Evolutionary conservation across 2,329 filamentous ascomycete genomes (phyloP).

Genomic region (Dactylonectria macrodidyma): DNA sequence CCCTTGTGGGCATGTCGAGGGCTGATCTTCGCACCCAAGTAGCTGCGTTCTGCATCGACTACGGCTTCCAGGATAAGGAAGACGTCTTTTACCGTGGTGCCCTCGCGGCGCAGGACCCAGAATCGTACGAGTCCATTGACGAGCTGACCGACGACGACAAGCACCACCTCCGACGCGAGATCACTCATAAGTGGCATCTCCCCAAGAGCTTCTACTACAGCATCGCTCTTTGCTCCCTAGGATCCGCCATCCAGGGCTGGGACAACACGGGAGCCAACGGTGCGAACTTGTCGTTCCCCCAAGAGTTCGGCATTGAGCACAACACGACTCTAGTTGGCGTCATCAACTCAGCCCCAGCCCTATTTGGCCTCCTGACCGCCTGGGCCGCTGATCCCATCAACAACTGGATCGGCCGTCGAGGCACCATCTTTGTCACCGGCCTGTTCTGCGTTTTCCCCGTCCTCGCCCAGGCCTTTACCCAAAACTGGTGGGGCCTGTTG

Average conservation of each 20-base stretch:
- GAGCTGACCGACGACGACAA: conserved; percentile 48
- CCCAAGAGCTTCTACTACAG: conserved; percentile 43
- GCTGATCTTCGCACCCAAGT: conserved; percentile 42
- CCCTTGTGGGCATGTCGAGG: conserved; percentile 44
- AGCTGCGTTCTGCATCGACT: conserved; percentile 45
- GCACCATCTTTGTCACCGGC: conserved; percentile 67
- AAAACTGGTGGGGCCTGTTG: conserved; percentile 65
- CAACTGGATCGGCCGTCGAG: conserved; percentile 46
- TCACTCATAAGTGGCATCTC: conserved; percentile 50
- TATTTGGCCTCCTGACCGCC: conserved; percentile 42
- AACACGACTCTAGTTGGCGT: conserved; percentile 69
- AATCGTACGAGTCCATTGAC: conserved; percentile 36
- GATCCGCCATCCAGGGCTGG: conserved; percentile 58
- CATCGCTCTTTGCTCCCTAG: conserved; percentile 50
- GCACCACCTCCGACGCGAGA: conserved; percentile 41
- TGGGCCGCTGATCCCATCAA: conserved; percentile 57
- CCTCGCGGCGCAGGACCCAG: conserved; percentile 47
- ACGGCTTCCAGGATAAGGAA: conserved; percentile 45
- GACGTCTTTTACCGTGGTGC: conserved; percentile 49
- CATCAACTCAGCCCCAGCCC: conserved; percentile 61
- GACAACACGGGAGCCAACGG: conserved; percentile 60
- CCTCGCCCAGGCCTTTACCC: conserved; percentile 67
- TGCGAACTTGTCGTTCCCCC: conserved; percentile 57
- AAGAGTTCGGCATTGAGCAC: conserved; percentile 53
- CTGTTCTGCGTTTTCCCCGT: conserved; percentile 70